phyloP scores from a whole-genome alignment of 257 asterid genomes.

The Forsythia suspensa region DNA sequence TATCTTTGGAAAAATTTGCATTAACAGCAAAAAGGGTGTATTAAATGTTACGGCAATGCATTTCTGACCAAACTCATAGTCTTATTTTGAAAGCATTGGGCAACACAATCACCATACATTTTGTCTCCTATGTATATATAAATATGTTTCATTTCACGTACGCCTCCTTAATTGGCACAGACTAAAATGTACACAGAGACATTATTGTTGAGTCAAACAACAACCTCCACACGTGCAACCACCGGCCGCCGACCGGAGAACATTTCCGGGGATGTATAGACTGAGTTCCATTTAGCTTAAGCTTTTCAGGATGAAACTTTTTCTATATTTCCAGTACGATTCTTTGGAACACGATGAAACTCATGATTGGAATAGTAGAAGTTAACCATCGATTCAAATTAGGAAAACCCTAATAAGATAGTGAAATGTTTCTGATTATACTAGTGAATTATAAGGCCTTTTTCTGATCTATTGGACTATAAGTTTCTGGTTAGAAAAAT shows the following conservation, averaged over 20 bases:
- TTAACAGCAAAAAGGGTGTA: neutral
- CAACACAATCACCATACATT: constrained; percentile 38
- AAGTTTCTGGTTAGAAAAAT: neutral
- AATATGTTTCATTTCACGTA: neutral
- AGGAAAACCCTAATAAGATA: neutral
- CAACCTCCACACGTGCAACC: constrained; percentile 39
- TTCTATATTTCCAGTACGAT: no score
- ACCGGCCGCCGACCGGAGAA: neutral
- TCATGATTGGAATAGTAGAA: neutral
- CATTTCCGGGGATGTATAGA: neutral
- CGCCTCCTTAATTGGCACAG: constrained; percentile 34
- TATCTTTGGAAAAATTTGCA: neutral
- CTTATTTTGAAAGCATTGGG: constrained; percentile 26
- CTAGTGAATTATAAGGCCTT: no score
- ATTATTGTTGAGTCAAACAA: constrained; percentile 37
- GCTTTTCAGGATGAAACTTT: neutral
- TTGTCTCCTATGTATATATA: constrained; percentile 34
- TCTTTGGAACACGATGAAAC: neutral
- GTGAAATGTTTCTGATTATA: neutral
- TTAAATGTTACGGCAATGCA: neutral
- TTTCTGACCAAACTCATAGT: neutral
- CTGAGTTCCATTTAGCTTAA: neutral
- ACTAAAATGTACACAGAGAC: constrained; percentile 22
- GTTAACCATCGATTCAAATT: neutral
- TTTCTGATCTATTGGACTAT: neutral